These are phyloP conservation scores for Begonia peltatifolia DNA, from an alignment of 306 rosid species.

Conservation along the genomic window DNA sequence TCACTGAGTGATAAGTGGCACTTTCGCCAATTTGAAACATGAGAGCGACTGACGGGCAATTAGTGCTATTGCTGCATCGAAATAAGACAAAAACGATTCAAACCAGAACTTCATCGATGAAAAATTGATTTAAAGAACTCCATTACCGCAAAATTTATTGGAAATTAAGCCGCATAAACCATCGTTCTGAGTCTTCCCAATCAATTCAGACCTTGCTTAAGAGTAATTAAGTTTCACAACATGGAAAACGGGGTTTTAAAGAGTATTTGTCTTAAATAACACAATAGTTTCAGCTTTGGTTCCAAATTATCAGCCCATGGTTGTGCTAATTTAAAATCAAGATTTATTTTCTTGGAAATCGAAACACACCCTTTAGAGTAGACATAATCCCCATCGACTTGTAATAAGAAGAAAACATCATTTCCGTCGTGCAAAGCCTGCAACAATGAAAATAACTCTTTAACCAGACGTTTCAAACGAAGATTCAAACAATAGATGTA, in stretches of 20 bases:
- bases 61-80: slow-evolving; percentile 42
- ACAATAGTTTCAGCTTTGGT: not conserved
- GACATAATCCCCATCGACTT: slow-evolving; percentile 64
- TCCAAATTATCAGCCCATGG: not conserved
- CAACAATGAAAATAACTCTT: slow-evolving; percentile 10
- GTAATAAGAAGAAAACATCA: slow-evolving; percentile 63
- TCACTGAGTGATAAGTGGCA: slow-evolving; percentile 71
- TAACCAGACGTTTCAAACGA: not conserved
- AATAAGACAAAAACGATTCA: not conserved
- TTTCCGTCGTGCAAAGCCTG: slow-evolving; percentile 88
- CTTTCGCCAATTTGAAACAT: slow-evolving; percentile 80
- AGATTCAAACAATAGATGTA: slow-evolving; percentile 7
- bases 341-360: not conserved
- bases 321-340: too few relatives aligned
- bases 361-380: slow-evolving; percentile 64
- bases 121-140: not conserved
- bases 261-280: not conserved
- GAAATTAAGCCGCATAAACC: too few relatives aligned
- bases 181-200: too few relatives aligned
- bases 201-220: too few relatives aligned
- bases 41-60: slow-evolving; percentile 89
- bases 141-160: too few relatives aligned
- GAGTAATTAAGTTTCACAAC: not conserved
- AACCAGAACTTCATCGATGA: not conserved
- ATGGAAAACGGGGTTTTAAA: not conserved